Base-by-base conservation (phyloP, 2,329 filamentous ascomycete species). In the Epichloe sp. region DNA sequence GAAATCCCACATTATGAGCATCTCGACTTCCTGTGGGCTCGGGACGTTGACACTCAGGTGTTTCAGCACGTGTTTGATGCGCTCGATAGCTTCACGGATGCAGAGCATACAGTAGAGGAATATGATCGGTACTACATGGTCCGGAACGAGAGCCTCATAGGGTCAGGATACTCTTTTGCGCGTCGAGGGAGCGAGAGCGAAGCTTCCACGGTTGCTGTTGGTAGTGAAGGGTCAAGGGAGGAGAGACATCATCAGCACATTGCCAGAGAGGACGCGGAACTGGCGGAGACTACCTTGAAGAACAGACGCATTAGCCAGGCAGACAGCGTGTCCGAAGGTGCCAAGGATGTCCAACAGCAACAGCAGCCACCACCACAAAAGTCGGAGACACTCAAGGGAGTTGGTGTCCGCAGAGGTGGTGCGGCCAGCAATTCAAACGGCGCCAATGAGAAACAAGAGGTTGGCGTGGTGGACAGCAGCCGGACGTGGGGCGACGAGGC, bases 1-100 rank as follows among this genome's bases (percentile, higher is more conserved):
- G 85, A 91, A 62, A 86, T 98, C 42, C 81, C 85, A 0, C 88
- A 95, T 63, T 98, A 95, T 65, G 93, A 98, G 66, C 93, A 98
- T 66, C 79, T 98, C 23, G 93, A 98, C 66, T 95, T 98, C 60
- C 74, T 98, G 1, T 98, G 93, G 93, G 93, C 87, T 0, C 75
- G 80, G 38, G 89, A 96, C 60, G 86, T 95, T 6, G 79, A 95
- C 57, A 72, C 76, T 1, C 80, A 89, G 49, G 91, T 97, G 3
- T 96, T 96, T 62, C 86, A 83, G 15, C 88, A 95, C 63, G 88
- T 98, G 2, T 90, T 95, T 56, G 85, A 94, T 59, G 90, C 93
- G 0, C 72, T 98, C 10, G 82, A 94, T 53, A 83, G 76, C 58
- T 88, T 84, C 62, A 78, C 75, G 2, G 72, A 74, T 42, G 72